Base-by-base conservation (phyloP, 352 stramenopile genomes). In the Pythium sukuiense region DNA sequence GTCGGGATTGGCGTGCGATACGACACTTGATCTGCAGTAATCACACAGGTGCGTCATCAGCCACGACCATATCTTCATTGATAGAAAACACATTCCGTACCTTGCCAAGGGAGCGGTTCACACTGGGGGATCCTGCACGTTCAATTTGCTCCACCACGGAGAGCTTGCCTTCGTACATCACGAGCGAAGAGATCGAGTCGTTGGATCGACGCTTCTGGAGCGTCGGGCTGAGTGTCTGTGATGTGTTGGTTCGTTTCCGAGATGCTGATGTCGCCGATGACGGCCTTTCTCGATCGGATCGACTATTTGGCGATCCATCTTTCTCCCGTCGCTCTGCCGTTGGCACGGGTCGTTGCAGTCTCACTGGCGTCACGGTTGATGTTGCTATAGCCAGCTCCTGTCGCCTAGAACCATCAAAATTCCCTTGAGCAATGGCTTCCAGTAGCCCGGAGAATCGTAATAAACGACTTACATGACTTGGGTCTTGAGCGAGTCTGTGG, bases 101-200 rank as follows among this genome's bases (percentile, higher is more conserved):
- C 69, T 77, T 83, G 65, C 82, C 80, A 0, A 88, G 68, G 26
- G 80, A 67, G 16, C 52, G 85, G 6, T 70, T 67, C 24, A 71
- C 27, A 18, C 52, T 69, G 6, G 65, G 48, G 5, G 62, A 54
- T 14, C 69, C 64, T 3, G 46, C 32, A 0, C 60, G 63, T 3
- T 73, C 68, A 29, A 77, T 67, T 58, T 87, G 72, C 54, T 89
- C 77, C 2, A 75, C 76, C 12, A 91, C 77, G 0, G 75, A 52
- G 11, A 91, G 63, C 57, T 80, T 58, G 12, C 83, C 83, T 50
- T 91, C 71, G 8, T 78, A 58, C 53, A 81, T 61, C n/a, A 89
- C 65, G 1, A 69, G 59, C 14, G 43, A 54, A 1, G 52, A 50
- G 12, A 55, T 48, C 7, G 49, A 41, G 20, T 72, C 66, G 16